Percentiles rank a stretch among this genome's conserved stretches.
phyloP scores from a whole-genome alignment of 2,329 filamentous ascomycete genomes.

The Phoma sp. region DNA sequence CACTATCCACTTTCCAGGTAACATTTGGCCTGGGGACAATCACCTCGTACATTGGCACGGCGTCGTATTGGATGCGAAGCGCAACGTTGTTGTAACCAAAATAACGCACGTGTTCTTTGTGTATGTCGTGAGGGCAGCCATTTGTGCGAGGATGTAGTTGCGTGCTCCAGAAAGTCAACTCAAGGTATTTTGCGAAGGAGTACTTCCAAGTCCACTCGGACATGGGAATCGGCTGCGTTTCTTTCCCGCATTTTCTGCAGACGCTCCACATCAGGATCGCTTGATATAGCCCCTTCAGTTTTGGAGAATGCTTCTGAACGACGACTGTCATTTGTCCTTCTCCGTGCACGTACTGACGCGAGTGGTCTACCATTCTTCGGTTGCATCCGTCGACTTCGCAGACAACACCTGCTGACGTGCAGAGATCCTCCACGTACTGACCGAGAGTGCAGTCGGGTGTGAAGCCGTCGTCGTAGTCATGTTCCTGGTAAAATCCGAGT shows the following conservation, averaged over 20 bases:
- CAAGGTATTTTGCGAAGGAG: slow-evolving; percentile 97
- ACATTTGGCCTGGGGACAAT: slow-evolving; percentile 88
- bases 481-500: slow-evolving; percentile 92
- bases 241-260: slow-evolving; percentile 88
- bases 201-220: slow-evolving; percentile 96
- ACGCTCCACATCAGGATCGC: slow-evolving; percentile 98
- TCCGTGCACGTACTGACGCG: slow-evolving; percentile 95
- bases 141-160: slow-evolving; percentile 76
- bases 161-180: slow-evolving; percentile 93
- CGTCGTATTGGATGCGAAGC: slow-evolving; percentile 89
- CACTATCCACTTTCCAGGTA: slow-evolving; percentile 97
- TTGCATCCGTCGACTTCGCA: slow-evolving; percentile 88
- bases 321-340: slow-evolving; percentile 92
- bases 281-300: slow-evolving; percentile 69
- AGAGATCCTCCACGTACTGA: slow-evolving; percentile 93
- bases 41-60: slow-evolving; percentile 91
- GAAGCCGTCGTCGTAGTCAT: slow-evolving; percentile 72
- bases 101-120: slow-evolving; percentile 89
- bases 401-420: slow-evolving; percentile 73
- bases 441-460: slow-evolving; percentile 89
- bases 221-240: slow-evolving; percentile 89
- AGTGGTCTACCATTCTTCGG: slow-evolving; percentile 87
- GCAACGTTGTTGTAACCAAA: slow-evolving; percentile 88
- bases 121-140: slow-evolving; percentile 88
- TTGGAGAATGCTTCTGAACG: slow-evolving; percentile 75